Conservation (phyloP, 2,329 filamentous ascomycete species). For the Coniella vitis region DNA sequence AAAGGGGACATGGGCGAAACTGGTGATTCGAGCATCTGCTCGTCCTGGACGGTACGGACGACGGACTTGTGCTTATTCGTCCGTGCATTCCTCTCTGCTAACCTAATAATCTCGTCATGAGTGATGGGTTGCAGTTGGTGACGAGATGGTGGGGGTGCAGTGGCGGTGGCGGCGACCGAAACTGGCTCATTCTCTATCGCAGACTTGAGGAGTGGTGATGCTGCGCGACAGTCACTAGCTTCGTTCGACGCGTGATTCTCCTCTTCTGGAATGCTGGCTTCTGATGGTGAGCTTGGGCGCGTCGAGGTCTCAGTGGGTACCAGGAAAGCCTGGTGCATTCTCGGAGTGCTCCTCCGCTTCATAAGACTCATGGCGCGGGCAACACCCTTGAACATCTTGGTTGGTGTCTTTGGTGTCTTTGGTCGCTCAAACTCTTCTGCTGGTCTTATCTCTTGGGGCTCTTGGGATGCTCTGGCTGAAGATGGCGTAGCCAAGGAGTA, state of each 20-base stretch:
- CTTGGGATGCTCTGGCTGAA: conserved; percentile 9
- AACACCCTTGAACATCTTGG: conserved; percentile 41
- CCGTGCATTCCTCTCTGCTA: conserved; percentile 34
- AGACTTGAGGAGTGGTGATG: neutral
- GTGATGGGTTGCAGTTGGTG: conserved; percentile 29
- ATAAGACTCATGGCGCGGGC: conserved; percentile 46
- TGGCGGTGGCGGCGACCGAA: conserved; percentile 17
- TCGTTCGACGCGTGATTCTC: too few relatives aligned
- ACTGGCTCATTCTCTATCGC: conserved; percentile 25
- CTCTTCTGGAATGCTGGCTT: conserved; percentile 19
- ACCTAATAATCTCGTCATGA: conserved; percentile 41
- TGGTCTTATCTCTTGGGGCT: conserved; percentile 18
- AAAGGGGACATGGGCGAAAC: conserved; percentile 11
- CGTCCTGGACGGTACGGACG: neutral
- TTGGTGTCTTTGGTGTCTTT: conserved; percentile 37
- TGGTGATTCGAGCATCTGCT: conserved; percentile 8
- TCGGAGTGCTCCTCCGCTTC: conserved; percentile 47
- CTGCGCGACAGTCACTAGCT: neutral
- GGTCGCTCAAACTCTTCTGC: conserved; percentile 23
- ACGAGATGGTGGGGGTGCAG: conserved; percentile 20
- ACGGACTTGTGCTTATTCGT: conserved; percentile 4
- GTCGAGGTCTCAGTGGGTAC: conserved; percentile 30
- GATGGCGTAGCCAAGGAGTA: conserved; percentile 24
- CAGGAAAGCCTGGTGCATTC: conserved; percentile 31
- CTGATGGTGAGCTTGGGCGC: conserved; percentile 23